Base-by-base conservation (phyloP, 371 early-diverging fungal genomes). In the Fennellomyces sp. region DNA sequence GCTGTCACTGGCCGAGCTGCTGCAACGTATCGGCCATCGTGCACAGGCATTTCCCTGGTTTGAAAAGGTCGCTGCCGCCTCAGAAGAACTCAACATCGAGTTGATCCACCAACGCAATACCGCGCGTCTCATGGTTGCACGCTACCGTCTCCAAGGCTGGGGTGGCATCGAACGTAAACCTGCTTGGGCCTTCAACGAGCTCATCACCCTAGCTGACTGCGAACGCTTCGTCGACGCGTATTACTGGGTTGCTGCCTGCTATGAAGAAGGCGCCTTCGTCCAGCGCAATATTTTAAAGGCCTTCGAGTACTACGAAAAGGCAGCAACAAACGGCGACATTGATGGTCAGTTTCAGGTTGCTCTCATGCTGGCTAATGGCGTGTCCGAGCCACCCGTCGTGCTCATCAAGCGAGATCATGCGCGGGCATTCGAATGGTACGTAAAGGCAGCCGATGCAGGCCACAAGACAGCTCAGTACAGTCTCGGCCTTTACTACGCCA, bases 401-500 rank as follows among this genome's bases (percentile, higher is more conserved):
- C 28, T 54, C 25, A 54, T 54, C 27, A 13, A n/a, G 12, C 30
- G 35, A 12, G 28, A 54, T 39, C 35, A 17, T 10, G 41, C 39
- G 17, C 17, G 19, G 6, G 76, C 80, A 7, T 65, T 70, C 48
- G 54, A 57, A 2, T 64, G 65, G 15, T 79, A 76, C 56, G 48
- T 31, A 21, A 64, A 61, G 30, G 64, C 70, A 12, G 80, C 80
- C 7, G 51, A 63, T 31, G 35, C 50, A 7, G 73, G 67, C 2
- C 66, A 72, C 53, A 28, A 57, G 12, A 72, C 76, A 41, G 70
- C 70, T 4, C 75, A 79, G 47, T 64, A 72, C 31, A 63, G 74
- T 36, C 60, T 83, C 19, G 82, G 82, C 48, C 64, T 77, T 17
- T 74, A 77, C 39, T 78, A 79, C 29, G 67, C 68, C 17, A 66